Percentiles rank a stretch among this genome's conserved stretches.
Conservation (phyloP, 2,329 filamentous ascomycete genomes). For the Paradendryphiella salina region DNA sequence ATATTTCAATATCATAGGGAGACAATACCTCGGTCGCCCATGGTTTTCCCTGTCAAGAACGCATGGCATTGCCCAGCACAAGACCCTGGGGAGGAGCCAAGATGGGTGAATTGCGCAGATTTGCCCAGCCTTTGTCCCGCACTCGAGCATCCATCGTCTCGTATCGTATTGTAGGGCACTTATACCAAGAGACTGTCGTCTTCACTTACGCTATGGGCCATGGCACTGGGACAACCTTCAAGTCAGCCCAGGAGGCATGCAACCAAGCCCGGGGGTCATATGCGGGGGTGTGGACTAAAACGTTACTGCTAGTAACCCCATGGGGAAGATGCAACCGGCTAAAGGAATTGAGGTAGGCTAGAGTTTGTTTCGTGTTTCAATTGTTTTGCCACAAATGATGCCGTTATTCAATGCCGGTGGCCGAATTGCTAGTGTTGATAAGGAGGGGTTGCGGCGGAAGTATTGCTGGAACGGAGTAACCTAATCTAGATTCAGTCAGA, state of each 20-base stretch:
- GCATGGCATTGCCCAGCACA: not conserved
- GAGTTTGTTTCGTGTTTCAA: not conserved
- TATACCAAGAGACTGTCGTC: constrained; percentile 4
- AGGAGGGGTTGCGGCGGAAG: not conserved
- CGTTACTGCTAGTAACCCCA: not conserved
- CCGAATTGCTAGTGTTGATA: not conserved
- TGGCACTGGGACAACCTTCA: not conserved
- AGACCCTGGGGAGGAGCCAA: constrained; percentile 8
- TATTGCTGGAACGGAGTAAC: not conserved
- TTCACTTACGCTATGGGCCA: not conserved
- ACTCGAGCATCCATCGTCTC: constrained; percentile 1
- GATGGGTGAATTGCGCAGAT: constrained; percentile 13
- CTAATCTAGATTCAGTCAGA: not conserved
- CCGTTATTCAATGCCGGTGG: not conserved
- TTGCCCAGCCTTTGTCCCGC: constrained; percentile 10
- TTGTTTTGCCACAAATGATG: not conserved
- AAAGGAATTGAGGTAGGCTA: not conserved
- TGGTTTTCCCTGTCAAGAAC: not conserved
- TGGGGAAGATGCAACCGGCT: constrained; percentile 9
- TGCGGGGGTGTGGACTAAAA: constrained; percentile 4
- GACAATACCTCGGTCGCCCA: not conserved
- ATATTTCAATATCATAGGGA: not conserved
- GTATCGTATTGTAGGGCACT: not conserved
- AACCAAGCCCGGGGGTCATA: constrained; percentile 3
- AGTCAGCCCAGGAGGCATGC: not conserved